Evolutionary conservation across 768 basidiomycete species (phyloP).

Genomic region (Dendrothele bispora): DNA sequence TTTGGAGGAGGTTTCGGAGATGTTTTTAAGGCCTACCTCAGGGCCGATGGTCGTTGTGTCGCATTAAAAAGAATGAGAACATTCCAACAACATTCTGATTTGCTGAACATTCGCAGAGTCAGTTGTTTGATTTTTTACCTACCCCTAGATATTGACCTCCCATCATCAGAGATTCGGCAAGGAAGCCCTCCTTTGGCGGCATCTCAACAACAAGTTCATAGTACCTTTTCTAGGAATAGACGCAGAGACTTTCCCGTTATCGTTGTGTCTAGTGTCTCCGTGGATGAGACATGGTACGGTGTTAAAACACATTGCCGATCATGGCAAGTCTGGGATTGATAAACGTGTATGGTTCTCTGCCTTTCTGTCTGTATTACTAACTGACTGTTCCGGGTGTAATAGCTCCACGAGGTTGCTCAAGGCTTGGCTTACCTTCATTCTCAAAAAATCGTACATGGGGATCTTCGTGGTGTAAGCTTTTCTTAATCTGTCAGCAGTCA

Average conservation of each 20-base stretch:
- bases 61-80: background rate
- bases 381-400: background rate
- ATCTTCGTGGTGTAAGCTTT: background rate
- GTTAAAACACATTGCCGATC: background rate
- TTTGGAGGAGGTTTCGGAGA: slow-evolving; percentile 29
- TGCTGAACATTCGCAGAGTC: slow-evolving; percentile 18
- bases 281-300: slow-evolving; percentile 5
- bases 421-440: background rate
- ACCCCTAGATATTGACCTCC: background rate
- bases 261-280: slow-evolving; percentile 6
- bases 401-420: background rate
- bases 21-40: slow-evolving; percentile 19
- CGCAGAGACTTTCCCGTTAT: background rate
- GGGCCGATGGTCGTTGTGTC: background rate
- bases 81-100: slow-evolving; percentile 11
- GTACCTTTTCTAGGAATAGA: background rate
- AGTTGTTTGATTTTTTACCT: background rate
- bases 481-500: background rate
- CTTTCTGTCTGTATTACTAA: background rate
- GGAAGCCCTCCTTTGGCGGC: slow-evolving; percentile 1
- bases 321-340: background rate
- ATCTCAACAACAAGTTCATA: slow-evolving; percentile 1
- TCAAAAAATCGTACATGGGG: background rate
- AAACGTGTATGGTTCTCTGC: background rate
- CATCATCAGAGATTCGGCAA: slow-evolving; percentile 1